Evolutionary conservation across 305 asterid species (phyloP), one percentile per base, ranked within the genome.

Genomic region (Plantago coronopus): DNA sequence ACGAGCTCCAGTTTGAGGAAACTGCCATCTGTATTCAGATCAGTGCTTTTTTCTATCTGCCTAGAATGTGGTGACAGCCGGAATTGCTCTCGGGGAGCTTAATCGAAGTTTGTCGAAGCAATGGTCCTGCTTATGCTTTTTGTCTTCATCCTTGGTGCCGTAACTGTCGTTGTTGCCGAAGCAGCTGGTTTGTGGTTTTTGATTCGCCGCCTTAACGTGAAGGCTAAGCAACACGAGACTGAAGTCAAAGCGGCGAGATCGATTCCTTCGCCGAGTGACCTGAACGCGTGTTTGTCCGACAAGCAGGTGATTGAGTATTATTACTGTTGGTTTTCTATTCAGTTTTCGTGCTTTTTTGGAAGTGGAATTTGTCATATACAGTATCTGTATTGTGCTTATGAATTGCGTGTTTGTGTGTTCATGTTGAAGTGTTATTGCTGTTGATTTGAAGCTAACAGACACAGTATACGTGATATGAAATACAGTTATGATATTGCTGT

Each of bases 141-240:
- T n/a, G 64, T 77, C 29, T 88, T 85, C 79, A 53, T 84, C 56
- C 20, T 79, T 15, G 98, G 97, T 69, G 97, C 77, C 29, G 57
- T 86, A 31, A 63, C 88, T 15, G 80, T 79, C 62, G 58, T 91
- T 17, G 88, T 69, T 23, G 18, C 78, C 56, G 91, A 91, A 79
- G 86, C 68, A 61, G 54, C 67, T 7, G 86, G 74, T 4, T 27
- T 86, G 20, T 70, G 88, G 76, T 17, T 84, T 47, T 69, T 88
- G 51, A 71, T 88, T 25, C 78, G 84, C 69, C 74, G 80, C 61
- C 61, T 91, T 38, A 82, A 70, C 48, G 74, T 76, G 48, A 85
- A 71, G 66, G 62, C 69, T 20, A 80, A 66, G 31, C 53, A 67
- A 38, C 72, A 72, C 54, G 79, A 74, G 55, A 63, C 16, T 42